A percentile compares a stretch with the other conserved stretches of the same genome.
Evolutionary conservation across 768 basidiomycete genomes (phyloP).

Genomic region (Collybia sordida): DNA sequence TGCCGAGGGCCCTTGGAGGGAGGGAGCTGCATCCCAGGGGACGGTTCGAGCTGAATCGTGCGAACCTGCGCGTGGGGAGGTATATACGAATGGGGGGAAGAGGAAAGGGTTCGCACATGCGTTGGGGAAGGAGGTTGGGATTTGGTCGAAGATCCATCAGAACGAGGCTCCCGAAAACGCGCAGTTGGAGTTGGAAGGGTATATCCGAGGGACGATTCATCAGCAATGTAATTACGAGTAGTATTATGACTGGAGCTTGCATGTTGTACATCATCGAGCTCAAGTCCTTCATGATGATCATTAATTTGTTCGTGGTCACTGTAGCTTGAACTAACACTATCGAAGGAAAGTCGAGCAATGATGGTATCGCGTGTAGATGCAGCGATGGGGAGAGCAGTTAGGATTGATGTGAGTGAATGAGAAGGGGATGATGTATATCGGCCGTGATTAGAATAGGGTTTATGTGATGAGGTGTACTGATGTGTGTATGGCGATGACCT

Average conservation of each 20-base stretch:
- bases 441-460: slow-evolving; percentile 9
- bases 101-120: slow-evolving; percentile 33
- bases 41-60: slow-evolving; percentile 55
- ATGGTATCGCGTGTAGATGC: slow-evolving; percentile 56
- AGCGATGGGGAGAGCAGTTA: slow-evolving; percentile 48
- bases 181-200: too few species aligned
- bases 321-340: slow-evolving; percentile 45
- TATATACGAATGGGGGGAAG: slow-evolving; percentile 29
- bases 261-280: slow-evolving; percentile 40
- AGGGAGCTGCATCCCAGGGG: slow-evolving; percentile 52
- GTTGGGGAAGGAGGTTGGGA: slow-evolving; percentile 1
- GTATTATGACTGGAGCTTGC: slow-evolving; percentile 2
- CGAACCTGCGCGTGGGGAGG: slow-evolving; percentile 35
- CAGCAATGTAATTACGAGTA: background rate
- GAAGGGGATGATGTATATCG: slow-evolving; percentile 30
- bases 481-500: slow-evolving; percentile 10
- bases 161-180: too few species aligned
- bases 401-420: slow-evolving; percentile 41
- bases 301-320: slow-evolving; percentile 36
- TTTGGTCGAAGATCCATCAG: background rate
- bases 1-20: slow-evolving; percentile 3
- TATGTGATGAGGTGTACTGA: slow-evolving; percentile 13
- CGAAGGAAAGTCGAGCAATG: slow-evolving; percentile 54
- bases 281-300: slow-evolving; percentile 35
- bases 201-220: background rate